Conservation (phyloP, 2,329 filamentous ascomycete genomes). For the Neonectria hederae region DNA sequence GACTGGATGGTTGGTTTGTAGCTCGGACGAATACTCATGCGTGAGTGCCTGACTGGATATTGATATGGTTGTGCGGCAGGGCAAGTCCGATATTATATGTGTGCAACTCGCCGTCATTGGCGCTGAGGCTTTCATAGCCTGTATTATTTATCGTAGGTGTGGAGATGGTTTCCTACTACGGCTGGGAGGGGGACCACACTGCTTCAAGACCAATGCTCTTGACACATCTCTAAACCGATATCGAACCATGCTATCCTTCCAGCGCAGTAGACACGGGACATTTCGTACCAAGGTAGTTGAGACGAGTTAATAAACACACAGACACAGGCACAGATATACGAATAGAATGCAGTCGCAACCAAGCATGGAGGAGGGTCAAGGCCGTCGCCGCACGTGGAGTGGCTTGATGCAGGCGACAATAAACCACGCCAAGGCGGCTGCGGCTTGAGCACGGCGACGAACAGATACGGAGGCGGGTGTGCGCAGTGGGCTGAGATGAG, state of each 20-base stretch:
- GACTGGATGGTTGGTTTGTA: neutral
- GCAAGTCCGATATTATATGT: neutral
- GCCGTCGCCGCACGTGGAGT: constrained; percentile 12
- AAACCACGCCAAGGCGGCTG: constrained; percentile 9
- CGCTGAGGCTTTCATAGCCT: neutral
- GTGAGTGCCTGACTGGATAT: neutral
- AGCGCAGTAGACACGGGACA: neutral
- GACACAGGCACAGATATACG: too few relatives aligned
- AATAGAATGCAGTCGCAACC: too few relatives aligned
- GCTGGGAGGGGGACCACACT: constrained; percentile 4
- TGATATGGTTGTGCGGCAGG: neutral
- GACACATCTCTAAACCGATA: constrained; percentile 24
- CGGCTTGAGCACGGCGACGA: constrained; percentile 12
- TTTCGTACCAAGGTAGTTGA: too few relatives aligned
- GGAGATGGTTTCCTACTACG: neutral
- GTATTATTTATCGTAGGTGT: neutral
- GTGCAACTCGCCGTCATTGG: neutral
- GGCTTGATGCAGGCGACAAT: constrained; percentile 22
- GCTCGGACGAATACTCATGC: neutral
- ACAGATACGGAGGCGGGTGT: constrained; percentile 31
- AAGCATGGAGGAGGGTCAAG: constrained; percentile 23
- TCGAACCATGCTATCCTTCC: constrained; percentile 8
- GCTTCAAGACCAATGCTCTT: constrained; percentile 21
- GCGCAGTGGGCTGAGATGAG: constrained; percentile 32
- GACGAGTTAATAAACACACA: neutral